Evolutionary conservation across 2,329 filamentous ascomycete species (phyloP), one percentile per base, ranked within the genome.

Genomic region (Graphilbum sp.): DNA sequence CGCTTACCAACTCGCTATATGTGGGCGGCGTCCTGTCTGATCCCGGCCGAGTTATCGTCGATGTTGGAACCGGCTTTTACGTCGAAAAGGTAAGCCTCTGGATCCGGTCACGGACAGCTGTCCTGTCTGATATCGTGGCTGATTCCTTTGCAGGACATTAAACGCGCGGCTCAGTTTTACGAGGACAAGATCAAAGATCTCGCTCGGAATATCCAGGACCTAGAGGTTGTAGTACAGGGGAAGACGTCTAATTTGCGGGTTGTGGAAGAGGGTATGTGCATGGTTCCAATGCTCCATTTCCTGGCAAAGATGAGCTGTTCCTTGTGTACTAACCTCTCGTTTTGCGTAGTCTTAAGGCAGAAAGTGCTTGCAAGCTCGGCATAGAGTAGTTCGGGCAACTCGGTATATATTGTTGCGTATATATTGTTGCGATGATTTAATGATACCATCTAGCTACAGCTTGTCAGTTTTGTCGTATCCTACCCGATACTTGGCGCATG

Each of bases 61-160:
- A 96, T 56, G 75, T 95, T 17, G 88, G 88, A 17, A 96, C 88
- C 1, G 88, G 88, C 0, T 96, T 92, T 56, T 87, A 86, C 52
- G 78, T 96, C 38, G 87, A 96, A 61, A 98, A 98, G 73, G 79
- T 80, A 46, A 40, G 52, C 27, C 7, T 39, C 18, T 31, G 5
- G 4, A 11, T n/a, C n/a, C n/a, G n/a, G n/a, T n/a, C n/a, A n/a
- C n/a, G n/a, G n/a, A n/a, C n/a, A n/a, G n/a, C n/a, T n/a, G n/a
- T n/a, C n/a, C n/a, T n/a, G n/a, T n/a, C n/a, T n/a, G n/a, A n/a
- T n/a, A n/a, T n/a, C n/a, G n/a, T n/a, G n/a, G n/a, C n/a, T n/a
- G n/a, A n/a, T n/a, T n/a, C n/a, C n/a, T n/a, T n/a, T n/a, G n/a
- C 43, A 72, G 67, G 62, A 65, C 38, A 54, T 65, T 32, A 64